phyloP scores from a whole-genome alignment of 2,329 filamentous ascomycete species.

The Claviceps arundinis region DNA sequence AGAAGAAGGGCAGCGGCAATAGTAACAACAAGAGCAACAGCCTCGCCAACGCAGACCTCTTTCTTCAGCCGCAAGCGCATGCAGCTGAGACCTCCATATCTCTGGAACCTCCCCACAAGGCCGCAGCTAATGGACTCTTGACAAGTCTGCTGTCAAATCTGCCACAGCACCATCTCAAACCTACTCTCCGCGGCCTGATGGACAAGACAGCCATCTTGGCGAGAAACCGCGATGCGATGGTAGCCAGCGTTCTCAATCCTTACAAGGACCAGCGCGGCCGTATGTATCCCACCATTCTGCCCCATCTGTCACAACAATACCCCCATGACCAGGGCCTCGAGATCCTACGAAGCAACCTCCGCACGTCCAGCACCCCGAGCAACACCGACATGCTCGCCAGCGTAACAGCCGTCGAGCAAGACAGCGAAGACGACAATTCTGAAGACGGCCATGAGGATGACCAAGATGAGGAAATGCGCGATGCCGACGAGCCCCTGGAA shows the following conservation, averaged over 20 bases:
- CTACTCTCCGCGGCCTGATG: conserved; percentile 58
- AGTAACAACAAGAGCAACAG: conserved; percentile 15
- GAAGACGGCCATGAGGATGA: conserved; percentile 7
- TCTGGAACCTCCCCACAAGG: conserved; percentile 32
- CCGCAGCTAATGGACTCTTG: conserved; percentile 49
- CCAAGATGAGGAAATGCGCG: conserved; percentile 9
- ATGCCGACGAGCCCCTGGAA: background rate
- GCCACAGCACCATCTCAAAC: conserved; percentile 53
- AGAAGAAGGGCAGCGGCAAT: conserved; percentile 20
- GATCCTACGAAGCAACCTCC: conserved; percentile 49
- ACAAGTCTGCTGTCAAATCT: conserved; percentile 47
- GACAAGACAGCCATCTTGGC: conserved; percentile 70
- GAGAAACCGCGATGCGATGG: conserved; percentile 56
- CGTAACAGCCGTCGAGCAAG: conserved; percentile 24
- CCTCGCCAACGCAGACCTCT: conserved; percentile 57
- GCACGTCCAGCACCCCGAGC: conserved; percentile 20
- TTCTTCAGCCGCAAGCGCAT: conserved; percentile 35
- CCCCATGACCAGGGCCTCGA: conserved; percentile 54
- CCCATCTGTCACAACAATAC: conserved; percentile 59
- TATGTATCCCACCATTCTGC: conserved; percentile 61
- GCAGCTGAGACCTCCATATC: conserved; percentile 18
- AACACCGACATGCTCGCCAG: conserved; percentile 16
- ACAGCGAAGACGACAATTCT: conserved; percentile 20
- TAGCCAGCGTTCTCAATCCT: conserved; percentile 73
- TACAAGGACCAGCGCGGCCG: conserved; percentile 49